Evolutionary conservation across 1,284 basidiomycete species (phyloP).

Genomic region (Pseudozyma sp.): DNA sequence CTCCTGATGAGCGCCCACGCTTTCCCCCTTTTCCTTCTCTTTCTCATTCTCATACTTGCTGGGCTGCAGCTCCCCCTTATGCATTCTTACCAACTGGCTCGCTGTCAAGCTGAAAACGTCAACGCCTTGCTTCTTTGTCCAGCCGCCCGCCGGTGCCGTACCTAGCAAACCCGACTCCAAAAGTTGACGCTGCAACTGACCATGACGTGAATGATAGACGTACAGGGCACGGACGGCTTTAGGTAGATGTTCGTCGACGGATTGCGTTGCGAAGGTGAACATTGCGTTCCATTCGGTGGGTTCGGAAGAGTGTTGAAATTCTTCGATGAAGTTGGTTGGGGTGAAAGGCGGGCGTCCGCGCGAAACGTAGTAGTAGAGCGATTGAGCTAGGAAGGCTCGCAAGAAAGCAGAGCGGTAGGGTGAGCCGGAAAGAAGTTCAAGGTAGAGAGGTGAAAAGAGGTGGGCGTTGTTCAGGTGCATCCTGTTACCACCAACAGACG

Average conservation of each 20-base stretch:
- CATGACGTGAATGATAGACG: slow-evolving; percentile 10
- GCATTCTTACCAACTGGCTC: slow-evolving; percentile 24
- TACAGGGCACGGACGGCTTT: slow-evolving; percentile 38
- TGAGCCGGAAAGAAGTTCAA: slow-evolving; percentile 3
- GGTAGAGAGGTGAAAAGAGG: slow-evolving; percentile 29
- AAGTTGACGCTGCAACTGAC: background rate
- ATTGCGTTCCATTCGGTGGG: slow-evolving; percentile 13
- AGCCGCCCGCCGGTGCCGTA: background rate
- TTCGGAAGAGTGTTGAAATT: background rate
- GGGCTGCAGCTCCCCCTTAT: slow-evolving; percentile 8
- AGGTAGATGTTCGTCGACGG: slow-evolving; percentile 41
- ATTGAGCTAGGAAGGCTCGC: slow-evolving; percentile 20
- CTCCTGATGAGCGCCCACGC: slow-evolving; percentile 23
- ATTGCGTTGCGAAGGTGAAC: slow-evolving; percentile 5
- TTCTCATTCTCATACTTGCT: slow-evolving; percentile 1
- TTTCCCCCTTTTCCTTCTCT: slow-evolving; percentile 1
- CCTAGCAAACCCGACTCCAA: background rate
- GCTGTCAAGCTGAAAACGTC: slow-evolving; percentile 17
- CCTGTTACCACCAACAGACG: background rate
- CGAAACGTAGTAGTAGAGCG: slow-evolving; percentile 35
- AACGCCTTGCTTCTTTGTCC: background rate
- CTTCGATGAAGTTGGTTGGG: background rate
- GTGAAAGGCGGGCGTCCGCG: slow-evolving; percentile 29
- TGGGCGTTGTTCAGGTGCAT: slow-evolving; percentile 53
- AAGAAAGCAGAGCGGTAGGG: background rate